Base-by-base conservation (phyloP, 2,329 filamentous ascomycete species). In the Westerdykella aurantiaca region DNA sequence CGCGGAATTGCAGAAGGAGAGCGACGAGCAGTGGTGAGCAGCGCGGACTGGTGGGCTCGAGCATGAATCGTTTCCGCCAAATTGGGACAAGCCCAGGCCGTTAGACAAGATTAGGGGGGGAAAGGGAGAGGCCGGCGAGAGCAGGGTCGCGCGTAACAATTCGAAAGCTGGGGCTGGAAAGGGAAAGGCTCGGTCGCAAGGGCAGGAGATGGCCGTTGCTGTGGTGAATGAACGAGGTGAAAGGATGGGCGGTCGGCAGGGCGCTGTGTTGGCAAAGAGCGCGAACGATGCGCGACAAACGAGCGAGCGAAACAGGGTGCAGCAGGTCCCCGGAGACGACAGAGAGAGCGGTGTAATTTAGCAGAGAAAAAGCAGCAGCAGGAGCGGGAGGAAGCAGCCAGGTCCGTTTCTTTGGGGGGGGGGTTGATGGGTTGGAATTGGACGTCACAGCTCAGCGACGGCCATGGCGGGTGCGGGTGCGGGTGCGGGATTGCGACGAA, bases 131-230 rank as follows among this genome's bases (percentile, higher is more conserved):
- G 51, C 50, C 47, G 39, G 52, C 51, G 52, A 51, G 49, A 56
- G 53, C 48, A 56, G 51, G 56, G 55, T 50, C 50, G 56, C 50
- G 54, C 54, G 63, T 64, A 63, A 61, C 54, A 61, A 64, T 62
- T 61, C 55, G 57, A 56, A 61, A 56, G 47, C 46, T 47, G 52
- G 45, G 29, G 47, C 61, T 57, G 45, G 51, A 58, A 60, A 34
- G 45, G 60, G 63, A 45, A 54, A 60, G 53, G 61, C 39, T 35
- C 45, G 48, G 47, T 55, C 41, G 41, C 40, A 42, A 45, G 60
- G 58, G 49, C 63, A 64, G 58, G 49, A 54, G 60, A 48, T 53
- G 61, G 61, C 51, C 61, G 63, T 64, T 66, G 63, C 61, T 61
- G 60, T 59, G 58, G 63, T 60, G 58, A 65, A 43, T 18, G 31